Conservation (phyloP, 1,139 yeast species). For the Ogataea hybrid region DNA sequence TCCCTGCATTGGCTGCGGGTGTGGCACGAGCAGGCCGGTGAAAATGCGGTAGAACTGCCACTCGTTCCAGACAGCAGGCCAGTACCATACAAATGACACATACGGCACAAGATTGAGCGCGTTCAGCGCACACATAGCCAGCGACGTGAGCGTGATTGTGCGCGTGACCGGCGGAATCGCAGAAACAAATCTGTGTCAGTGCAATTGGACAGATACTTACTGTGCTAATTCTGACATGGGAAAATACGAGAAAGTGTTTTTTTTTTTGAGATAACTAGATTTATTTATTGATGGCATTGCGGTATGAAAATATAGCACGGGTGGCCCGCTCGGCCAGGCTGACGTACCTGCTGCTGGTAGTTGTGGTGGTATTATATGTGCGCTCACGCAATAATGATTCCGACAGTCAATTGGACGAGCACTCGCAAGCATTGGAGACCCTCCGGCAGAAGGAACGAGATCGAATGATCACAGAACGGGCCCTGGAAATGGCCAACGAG, state of each 20-base stretch:
- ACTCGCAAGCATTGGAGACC: neutral
- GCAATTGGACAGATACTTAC: conserved; percentile 18
- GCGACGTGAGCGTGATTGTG: conserved; percentile 34
- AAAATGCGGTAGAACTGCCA: conserved; percentile 46
- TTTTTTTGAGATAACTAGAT: neutral
- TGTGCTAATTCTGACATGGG: conserved; percentile 28
- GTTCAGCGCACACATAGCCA: conserved; percentile 35
- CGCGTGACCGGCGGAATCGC: conserved; percentile 39
- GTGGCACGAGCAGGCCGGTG: conserved; percentile 47
- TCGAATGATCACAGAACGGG: neutral
- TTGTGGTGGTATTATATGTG: conserved; percentile 10
- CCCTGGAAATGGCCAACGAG: neutral
- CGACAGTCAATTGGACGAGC: conserved; percentile 1
- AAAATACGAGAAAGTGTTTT: neutral
- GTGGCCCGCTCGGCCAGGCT: conserved; percentile 13
- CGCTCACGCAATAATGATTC: conserved; percentile 6
- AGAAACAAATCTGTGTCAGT: conserved; percentile 32
- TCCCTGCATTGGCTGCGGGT: conserved; percentile 43
- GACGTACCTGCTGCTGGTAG: conserved; percentile 11
- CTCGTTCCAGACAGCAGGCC: conserved; percentile 29
- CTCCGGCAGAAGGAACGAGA: conserved; percentile 1
- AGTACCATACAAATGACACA: conserved; percentile 28
- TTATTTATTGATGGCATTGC: conserved; percentile 10
- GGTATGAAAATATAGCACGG: conserved; percentile 8
- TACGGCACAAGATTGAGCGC: conserved; percentile 33